Percentiles rank a stretch among this genome's conserved stretches.
Evolutionary conservation across 257 asterid genomes (phyloP).

Genomic region (Lithospermum erythrorhizon): DNA sequence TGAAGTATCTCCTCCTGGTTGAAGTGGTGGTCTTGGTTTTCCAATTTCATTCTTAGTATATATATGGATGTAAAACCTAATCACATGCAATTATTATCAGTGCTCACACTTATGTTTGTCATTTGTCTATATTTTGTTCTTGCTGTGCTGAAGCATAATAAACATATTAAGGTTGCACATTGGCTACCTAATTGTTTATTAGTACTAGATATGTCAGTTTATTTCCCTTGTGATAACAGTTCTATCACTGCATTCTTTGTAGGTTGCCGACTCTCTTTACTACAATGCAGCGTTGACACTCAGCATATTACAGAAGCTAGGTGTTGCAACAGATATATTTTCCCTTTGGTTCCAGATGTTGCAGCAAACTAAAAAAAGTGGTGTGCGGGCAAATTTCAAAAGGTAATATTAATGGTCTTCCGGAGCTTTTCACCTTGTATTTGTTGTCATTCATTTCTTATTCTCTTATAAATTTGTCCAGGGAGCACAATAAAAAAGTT

Average conservation of each 20-base stretch:
- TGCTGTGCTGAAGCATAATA: too few species aligned
- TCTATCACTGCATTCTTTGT: conserved; percentile 13
- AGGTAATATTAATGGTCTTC: conserved; percentile 29
- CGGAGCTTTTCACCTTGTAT: background rate
- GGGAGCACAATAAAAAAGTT: conserved; percentile 94
- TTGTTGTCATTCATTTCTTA: background rate
- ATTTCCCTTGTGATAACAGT: background rate
- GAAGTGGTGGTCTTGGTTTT: too few species aligned
- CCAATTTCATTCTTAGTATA: too few species aligned
- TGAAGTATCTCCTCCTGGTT: too few species aligned
- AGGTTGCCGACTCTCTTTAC: conserved; percentile 93
- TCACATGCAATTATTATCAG: too few species aligned
- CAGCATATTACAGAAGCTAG: conserved; percentile 75
- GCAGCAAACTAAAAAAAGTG: conserved; percentile 79
- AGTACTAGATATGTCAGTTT: background rate
- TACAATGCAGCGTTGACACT: conserved; percentile 71
- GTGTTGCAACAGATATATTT: conserved; percentile 83
- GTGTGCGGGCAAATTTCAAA: conserved; percentile 65
- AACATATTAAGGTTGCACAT: too few species aligned
- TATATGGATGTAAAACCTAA: too few species aligned
- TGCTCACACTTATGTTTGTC: too few species aligned
- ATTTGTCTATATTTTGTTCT: too few species aligned
- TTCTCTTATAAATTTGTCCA: conserved; percentile 23
- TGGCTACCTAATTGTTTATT: background rate
- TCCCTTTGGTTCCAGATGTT: conserved; percentile 95